Evolutionary conservation across 2,329 filamentous ascomycete species (phyloP), one percentile per base, ranked within the genome.

Genomic region (Trichoderma gracile): DNA sequence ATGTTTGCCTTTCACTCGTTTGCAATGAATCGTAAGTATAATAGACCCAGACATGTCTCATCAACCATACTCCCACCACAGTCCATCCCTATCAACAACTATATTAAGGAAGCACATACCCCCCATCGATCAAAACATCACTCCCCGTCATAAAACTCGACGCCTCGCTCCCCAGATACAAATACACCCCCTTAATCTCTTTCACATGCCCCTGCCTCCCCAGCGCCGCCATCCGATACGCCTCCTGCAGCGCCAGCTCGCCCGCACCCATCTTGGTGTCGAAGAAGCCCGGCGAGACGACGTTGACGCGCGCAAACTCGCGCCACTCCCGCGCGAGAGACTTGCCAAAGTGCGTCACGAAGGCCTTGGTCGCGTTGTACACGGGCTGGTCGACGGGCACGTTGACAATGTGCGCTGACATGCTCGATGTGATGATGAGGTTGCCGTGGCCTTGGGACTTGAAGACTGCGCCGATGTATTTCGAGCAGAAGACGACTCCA

Each of bases 281-380:
- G 33, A 60, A 60, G 33, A 60, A 60, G 8, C 57, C 57, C 6
- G 57, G 57, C 9, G 57, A 60, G 5, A 60, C 57, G 2, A 60
- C 50, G n/a, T 60, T 60, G 23, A 60, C 57, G 27, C 57, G 49
- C 21, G 57, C 57, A 50, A 60, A 60, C 2, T 60, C 57, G 19
- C 46, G 57, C 57, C 57, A 60, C 30, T 60, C 57, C 6, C 57
- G 57, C 19, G 57, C 57, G 7, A 60, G 57, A 40, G 57, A 60
- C 33, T 60, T 60, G 25, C 57, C 57, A 3, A 60, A 60, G 9
- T 60, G 57, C 17, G 57, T 60, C 10, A 60, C 46, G 15, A 60
- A 60, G 12, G 57, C 46, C 12, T 60, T 60, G 17, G 57, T 60
- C 7, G 57, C 57, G 33, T 60, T 60, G 27, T 60, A 60, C 46